Evolutionary conservation across 1,284 basidiomycete species (phyloP).

Genomic region (Marasmius tenuissimus): DNA sequence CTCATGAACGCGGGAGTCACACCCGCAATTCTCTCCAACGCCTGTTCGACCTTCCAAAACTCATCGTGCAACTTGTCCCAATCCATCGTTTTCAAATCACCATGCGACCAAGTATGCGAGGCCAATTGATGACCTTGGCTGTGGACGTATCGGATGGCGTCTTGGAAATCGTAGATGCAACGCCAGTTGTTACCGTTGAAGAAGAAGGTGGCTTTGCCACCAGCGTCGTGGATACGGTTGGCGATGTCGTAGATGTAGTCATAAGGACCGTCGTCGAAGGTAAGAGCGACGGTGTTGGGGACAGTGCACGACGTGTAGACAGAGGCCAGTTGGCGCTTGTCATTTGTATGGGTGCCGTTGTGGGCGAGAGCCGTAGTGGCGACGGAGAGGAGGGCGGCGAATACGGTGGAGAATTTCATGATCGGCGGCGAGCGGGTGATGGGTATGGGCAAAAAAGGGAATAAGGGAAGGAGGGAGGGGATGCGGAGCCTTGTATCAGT

Average conservation of each 20-base stretch:
- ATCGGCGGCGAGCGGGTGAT: too few relatives aligned
- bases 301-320: neutral
- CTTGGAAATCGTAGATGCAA: conserved; percentile 49
- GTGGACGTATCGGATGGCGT: conserved; percentile 35
- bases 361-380: too few relatives aligned
- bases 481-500: too few relatives aligned
- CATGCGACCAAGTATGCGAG: conserved; percentile 57
- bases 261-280: conserved; percentile 5
- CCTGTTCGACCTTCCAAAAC: conserved; percentile 27
- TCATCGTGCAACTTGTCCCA: conserved; percentile 28
- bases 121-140: conserved; percentile 48
- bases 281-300: conserved; percentile 3
- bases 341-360: neutral
- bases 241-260: conserved; percentile 28
- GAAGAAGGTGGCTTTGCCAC: conserved; percentile 44
- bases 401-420: too few relatives aligned
- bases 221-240: conserved; percentile 28
- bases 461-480: too few relatives aligned
- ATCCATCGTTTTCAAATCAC: conserved; percentile 41
- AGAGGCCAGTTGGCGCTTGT: neutral
- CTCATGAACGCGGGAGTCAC: conserved; percentile 47
- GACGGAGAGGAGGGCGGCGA: too few relatives aligned
- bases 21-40: conserved; percentile 49
- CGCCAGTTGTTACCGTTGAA: conserved; percentile 31
- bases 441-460: too few relatives aligned